phyloP scores from a whole-genome alignment of 805 yeast species.

The Jamesozyma jinghongensis region DNA sequence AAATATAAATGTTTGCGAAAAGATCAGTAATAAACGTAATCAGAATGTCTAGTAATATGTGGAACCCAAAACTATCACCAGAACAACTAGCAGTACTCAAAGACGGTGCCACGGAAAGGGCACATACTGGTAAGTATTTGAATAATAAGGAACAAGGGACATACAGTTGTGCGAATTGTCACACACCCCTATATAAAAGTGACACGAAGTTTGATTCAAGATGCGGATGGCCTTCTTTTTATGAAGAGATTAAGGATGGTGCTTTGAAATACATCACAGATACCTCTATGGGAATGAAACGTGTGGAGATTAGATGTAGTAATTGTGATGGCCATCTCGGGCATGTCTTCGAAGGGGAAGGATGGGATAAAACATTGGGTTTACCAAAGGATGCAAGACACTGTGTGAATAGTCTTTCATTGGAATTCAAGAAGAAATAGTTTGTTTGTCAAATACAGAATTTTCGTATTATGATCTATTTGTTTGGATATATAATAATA shows the following conservation, averaged over 20 bases:
- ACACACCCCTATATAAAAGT: conserved; percentile 67
- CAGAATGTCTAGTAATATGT: conserved; percentile 35
- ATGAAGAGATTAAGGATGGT: conserved; percentile 71
- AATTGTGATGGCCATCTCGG: conserved; percentile 93
- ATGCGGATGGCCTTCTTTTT: conserved; percentile 99
- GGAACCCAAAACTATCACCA: conserved; percentile 73
- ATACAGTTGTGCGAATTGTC: conserved; percentile 83
- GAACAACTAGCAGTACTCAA: conserved; percentile 73
- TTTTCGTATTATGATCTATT: too few relatives aligned
- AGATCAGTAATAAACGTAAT: neutral
- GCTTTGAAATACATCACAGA: conserved; percentile 59
- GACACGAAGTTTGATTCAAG: conserved; percentile 78
- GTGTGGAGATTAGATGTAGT: conserved; percentile 84
- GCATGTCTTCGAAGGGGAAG: conserved; percentile 91
- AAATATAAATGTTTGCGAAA: neutral
- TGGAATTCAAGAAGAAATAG: conserved; percentile 44
- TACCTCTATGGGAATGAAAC: conserved; percentile 57
- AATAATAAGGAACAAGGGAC: conserved; percentile 41
- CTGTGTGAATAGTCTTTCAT: conserved; percentile 81
- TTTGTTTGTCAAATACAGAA: too few relatives aligned
- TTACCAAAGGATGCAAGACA: conserved; percentile 81
- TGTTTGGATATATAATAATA: too few relatives aligned
- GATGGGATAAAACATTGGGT: conserved; percentile 42
- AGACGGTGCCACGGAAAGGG: conserved; percentile 43
- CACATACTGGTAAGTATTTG: conserved; percentile 35